These are phyloP conservation scores for Pseudocercospora eumusae DNA, from an alignment of 2,329 filamentous ascomycete species.

Conservation along the genomic window DNA sequence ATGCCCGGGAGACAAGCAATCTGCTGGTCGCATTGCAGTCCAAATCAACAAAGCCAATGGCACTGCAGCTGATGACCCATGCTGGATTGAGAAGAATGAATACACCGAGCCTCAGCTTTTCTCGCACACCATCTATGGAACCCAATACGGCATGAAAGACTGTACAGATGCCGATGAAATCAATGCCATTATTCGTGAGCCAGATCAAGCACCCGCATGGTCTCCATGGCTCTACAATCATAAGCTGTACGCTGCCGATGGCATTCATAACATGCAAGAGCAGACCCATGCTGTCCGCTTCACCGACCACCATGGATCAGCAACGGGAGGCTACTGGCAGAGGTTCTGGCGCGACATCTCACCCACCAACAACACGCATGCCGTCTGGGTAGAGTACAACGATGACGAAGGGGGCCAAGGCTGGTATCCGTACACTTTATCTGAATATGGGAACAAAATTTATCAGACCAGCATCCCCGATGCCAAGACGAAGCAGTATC, in stretches of 20 bases:
- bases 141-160: neutral
- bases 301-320: neutral
- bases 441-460: neutral
- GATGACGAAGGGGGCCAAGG: neutral
- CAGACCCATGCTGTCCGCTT: neutral
- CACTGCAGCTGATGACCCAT: neutral
- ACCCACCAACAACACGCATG: neutral
- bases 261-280: neutral
- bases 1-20: neutral
- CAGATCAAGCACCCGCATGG: neutral
- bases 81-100: constrained; percentile 4
- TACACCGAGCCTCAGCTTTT: neutral
- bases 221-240: constrained; percentile 1
- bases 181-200: neutral
- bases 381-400: neutral
- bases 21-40: neutral
- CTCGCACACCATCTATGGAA: neutral
- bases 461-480: neutral
- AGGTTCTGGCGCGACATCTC: neutral
- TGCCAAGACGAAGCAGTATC: constrained; percentile 1
- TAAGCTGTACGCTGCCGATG: neutral
- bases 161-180: neutral
- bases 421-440: neutral
- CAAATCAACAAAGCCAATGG: neutral
- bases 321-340: neutral